These are phyloP conservation scores for Salix suchowensis DNA, from an alignment of 345 rosid species.

Conservation along the genomic window DNA sequence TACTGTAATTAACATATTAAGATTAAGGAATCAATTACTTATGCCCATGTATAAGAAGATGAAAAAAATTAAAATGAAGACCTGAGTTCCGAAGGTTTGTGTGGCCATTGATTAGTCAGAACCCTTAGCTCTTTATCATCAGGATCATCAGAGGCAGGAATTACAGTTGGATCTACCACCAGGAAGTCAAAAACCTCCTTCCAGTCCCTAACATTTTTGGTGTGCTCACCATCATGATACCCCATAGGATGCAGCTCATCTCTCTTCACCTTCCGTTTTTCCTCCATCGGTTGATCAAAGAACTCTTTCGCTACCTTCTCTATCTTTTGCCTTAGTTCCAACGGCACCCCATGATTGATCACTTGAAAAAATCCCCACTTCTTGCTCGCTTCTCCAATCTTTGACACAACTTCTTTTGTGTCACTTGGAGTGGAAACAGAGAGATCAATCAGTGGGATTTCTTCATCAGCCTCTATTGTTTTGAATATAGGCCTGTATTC, in stretches of 20 bases:
- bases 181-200: conserved; percentile 75
- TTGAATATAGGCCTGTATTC: conserved; percentile 19
- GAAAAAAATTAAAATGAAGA: conserved; percentile 9
- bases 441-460: conserved; percentile 50
- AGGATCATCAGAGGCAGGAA: conserved; percentile 58
- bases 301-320: conserved; percentile 44
- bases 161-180: conserved; percentile 47
- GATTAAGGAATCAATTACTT: no score
- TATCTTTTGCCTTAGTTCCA: conserved; percentile 35
- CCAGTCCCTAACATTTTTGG: conserved; percentile 94
- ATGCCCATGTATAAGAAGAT: background rate
- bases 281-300: conserved; percentile 47
- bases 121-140: conserved; percentile 41
- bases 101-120: conserved; percentile 77
- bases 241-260: conserved; percentile 71
- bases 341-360: conserved; percentile 69
- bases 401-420: conserved; percentile 23
- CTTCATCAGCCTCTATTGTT: background rate
- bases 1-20: background rate
- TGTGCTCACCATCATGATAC: conserved; percentile 68
- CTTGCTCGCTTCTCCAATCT: conserved; percentile 60
- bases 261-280: conserved; percentile 58
- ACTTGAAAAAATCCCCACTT: conserved; percentile 92
- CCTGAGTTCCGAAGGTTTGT: conserved; percentile 55
- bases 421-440: conserved; percentile 23